Evolutionary conservation across 306 rosid genomes (phyloP), one percentile per base, ranked within the genome.

Genomic region (Pyrus communis): DNA sequence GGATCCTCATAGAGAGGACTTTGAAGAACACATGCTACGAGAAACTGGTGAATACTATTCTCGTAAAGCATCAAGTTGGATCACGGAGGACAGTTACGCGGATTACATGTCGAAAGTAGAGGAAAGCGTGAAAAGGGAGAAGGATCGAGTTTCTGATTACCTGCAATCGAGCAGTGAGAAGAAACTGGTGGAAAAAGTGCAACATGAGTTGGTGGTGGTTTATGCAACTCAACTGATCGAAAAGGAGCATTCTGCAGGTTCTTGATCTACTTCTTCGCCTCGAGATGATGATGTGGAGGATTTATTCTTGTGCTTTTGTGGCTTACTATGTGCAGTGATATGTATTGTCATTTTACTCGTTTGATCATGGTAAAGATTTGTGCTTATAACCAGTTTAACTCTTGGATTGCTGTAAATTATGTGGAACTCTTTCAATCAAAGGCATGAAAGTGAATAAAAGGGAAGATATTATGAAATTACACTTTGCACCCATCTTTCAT

Each of bases 61-160:
- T 79, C 73, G 74, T 30, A 85, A 88, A 84, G 96, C 90, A 58
- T 70, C 93, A 40, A 77, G 69, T 35, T 88, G 93, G 93, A 85
- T 87, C 63, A 63, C 78, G 61, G 79, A 61, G 58, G 89, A 87
- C 45, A 80, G 88, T 72, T 91, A 90, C 70, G 82, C 92, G 7
- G 91, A 83, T 66, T 89, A 86, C 78, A 89, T 87, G 93, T 84
- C 78, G 52, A 91, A 80, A 72, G 80, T 73, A 45, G 78, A 81
- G 78, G 84, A 77, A 38, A 77, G 81, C 73, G 71, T 81, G 74
- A 77, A 70, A 45, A 77, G 64, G 70, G 81, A 77, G 67, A 77
- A 69, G 49, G 81, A 81, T 23, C 71, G 84, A 45, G 81, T 28
- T 63, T 30, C 77, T n/a, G 74, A 76, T 74, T 71, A 81, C 67